phyloP scores from a whole-genome alignment of 129 eudicot species.

The Centrapalus pauciflorus region DNA sequence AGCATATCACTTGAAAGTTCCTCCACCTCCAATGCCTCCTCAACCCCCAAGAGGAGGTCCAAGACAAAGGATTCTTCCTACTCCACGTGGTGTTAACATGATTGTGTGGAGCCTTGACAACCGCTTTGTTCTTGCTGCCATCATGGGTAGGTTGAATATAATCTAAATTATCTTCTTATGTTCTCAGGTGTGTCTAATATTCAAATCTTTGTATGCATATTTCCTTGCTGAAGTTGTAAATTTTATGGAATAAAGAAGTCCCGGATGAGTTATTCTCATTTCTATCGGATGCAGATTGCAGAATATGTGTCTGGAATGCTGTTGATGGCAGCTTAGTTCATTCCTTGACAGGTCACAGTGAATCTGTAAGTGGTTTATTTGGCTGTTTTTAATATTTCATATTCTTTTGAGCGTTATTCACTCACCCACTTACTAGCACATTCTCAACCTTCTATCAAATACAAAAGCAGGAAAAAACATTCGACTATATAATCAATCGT shows the following conservation, averaged over 20 bases:
- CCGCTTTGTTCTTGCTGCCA: conserved; percentile 98
- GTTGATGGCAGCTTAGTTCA: conserved; percentile 97
- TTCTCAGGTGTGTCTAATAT: not conserved
- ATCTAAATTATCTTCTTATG: not conserved
- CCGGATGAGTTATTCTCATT: conserved; percentile 9
- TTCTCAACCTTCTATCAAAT: not conserved
- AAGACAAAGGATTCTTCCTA: conserved; percentile 82
- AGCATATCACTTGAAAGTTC: conserved; percentile 92
- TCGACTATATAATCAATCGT: conserved; percentile 1
- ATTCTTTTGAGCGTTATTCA: not conserved
- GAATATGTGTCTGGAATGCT: conserved; percentile 99
- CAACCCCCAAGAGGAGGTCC: conserved; percentile 96
- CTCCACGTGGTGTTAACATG: conserved; percentile 99
- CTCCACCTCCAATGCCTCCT: conserved; percentile 92
- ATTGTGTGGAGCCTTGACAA: conserved; percentile 97
- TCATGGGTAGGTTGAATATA: conserved; percentile 69
- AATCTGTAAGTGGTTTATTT: conserved; percentile 58
- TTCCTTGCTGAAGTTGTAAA: not conserved
- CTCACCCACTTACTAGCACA: not conserved
- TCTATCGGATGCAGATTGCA: conserved; percentile 65
- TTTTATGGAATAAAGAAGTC: conserved; percentile 18
- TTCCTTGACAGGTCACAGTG: conserved; percentile 94
- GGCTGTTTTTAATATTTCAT: not conserved
- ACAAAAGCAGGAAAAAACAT: not conserved
- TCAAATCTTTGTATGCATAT: conserved; percentile 4